Evolutionary conservation across 2,329 filamentous ascomycete species (phyloP).

Genomic region (Phyllosticta citriasiana): DNA sequence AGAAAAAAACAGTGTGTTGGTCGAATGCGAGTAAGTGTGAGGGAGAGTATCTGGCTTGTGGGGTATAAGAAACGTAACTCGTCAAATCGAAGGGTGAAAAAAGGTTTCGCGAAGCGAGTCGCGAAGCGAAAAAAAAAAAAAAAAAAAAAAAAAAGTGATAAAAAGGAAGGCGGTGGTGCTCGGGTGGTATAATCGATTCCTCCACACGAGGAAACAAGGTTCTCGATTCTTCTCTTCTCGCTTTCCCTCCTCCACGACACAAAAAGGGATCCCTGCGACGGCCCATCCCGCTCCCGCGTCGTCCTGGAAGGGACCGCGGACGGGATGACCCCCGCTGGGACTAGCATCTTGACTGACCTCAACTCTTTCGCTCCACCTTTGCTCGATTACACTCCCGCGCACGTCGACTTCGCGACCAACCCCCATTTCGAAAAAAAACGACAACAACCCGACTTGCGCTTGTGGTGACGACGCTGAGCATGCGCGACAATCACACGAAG

Average conservation of each 20-base stretch:
- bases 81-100: constrained; percentile 4
- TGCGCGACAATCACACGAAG: background rate
- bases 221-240: background rate
- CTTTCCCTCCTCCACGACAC: background rate
- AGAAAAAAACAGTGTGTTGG: too few relatives aligned
- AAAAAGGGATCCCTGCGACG: background rate
- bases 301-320: background rate
- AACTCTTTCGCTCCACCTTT: background rate
- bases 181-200: background rate
- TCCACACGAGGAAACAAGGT: background rate
- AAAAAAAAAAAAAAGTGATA: background rate
- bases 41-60: background rate
- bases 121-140: too few relatives aligned
- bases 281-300: background rate
- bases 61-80: constrained; percentile 10
- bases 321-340: background rate
- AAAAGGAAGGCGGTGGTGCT: background rate
- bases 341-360: background rate
- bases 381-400: background rate
- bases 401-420: background rate
- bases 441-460: background rate
- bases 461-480: background rate
- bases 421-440: background rate
- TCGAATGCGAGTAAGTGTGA: too few relatives aligned
- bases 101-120: background rate